Percentiles rank a stretch among this genome's conserved stretches.
Evolutionary conservation across 805 yeast genomes (phyloP).

Genomic region (Candida loeiensis): DNA sequence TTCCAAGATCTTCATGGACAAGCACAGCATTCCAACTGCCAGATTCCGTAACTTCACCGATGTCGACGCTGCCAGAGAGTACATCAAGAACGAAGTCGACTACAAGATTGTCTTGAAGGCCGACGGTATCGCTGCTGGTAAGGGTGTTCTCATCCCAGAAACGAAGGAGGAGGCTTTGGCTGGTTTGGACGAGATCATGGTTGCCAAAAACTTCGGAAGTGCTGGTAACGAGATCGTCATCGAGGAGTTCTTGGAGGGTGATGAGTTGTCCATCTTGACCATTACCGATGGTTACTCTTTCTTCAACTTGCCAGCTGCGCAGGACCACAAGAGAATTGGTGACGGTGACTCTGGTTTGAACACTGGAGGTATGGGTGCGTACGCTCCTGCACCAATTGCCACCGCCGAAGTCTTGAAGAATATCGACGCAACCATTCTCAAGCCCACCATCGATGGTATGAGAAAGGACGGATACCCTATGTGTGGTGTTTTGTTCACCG

Average conservation of each 20-base stretch:
- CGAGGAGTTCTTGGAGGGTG: constrained; percentile 95
- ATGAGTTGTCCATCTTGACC: constrained; percentile 90
- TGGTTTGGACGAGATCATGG: constrained; percentile 87
- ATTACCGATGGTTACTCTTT: constrained; percentile 91
- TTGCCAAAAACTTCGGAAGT: constrained; percentile 78
- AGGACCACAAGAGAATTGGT: constrained; percentile 94
- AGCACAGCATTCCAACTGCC: constrained; percentile 93
- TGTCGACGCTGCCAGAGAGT: constrained; percentile 70
- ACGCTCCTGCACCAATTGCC: constrained; percentile 96
- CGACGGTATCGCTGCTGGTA: constrained; percentile 97
- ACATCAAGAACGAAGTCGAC: constrained; percentile 54
- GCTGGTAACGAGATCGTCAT: constrained; percentile 94
- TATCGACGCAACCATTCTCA: constrained; percentile 72
- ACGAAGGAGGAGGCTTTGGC: constrained; percentile 77
- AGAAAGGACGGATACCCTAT: constrained; percentile 92
- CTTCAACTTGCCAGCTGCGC: constrained; percentile 92
- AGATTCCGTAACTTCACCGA: constrained; percentile 76
- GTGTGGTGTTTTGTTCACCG: constrained; percentile 94
- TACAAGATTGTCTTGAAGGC: constrained; percentile 91
- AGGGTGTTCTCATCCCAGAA: constrained; percentile 93
- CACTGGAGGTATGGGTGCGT: constrained; percentile 99
- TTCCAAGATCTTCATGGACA: constrained; percentile 89
- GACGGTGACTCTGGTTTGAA: constrained; percentile 92
- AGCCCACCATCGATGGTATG: constrained; percentile 95
- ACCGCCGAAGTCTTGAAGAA: constrained; percentile 66